These are phyloP conservation scores for Tricholomella constricta DNA, from an alignment of 768 basidiomycete species.

Conservation along the genomic window DNA sequence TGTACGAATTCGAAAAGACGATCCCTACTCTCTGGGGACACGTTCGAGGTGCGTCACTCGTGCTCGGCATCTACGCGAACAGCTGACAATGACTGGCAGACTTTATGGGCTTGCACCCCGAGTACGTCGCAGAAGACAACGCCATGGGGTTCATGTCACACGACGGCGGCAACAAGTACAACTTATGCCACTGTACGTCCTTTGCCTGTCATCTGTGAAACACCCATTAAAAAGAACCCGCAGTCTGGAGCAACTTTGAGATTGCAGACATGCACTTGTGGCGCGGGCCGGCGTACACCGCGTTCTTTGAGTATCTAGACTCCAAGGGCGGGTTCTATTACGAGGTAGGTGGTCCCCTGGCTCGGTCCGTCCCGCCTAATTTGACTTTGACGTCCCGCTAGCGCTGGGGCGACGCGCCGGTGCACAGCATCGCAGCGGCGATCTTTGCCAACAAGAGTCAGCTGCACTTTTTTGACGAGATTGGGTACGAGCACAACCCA, in stretches of 20 bases:
- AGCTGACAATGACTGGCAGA: slow-evolving; percentile 37
- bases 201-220: slow-evolving; percentile 29
- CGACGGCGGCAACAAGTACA: slow-evolving; percentile 62
- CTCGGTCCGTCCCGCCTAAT: slow-evolving; percentile 35
- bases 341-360: slow-evolving; percentile 46
- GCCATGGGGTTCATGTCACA: slow-evolving; percentile 68
- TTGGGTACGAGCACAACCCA: slow-evolving; percentile 80
- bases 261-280: slow-evolving; percentile 71
- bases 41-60: slow-evolving; percentile 57
- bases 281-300: slow-evolving; percentile 60
- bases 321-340: slow-evolving; percentile 69
- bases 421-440: slow-evolving; percentile 81
- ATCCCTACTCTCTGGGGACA: slow-evolving; percentile 78
- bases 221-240: neutral
- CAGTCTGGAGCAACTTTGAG: slow-evolving; percentile 75
- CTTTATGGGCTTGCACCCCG: slow-evolving; percentile 57
- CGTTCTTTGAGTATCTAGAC: slow-evolving; percentile 69
- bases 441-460: slow-evolving; percentile 71
- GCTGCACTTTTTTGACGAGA: slow-evolving; percentile 80
- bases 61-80: neutral
- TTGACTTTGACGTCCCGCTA: slow-evolving; percentile 39
- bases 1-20: slow-evolving; percentile 77
- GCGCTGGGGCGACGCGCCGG: slow-evolving; percentile 87
- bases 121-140: slow-evolving; percentile 59
- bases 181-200: slow-evolving; percentile 73